Evolutionary conservation across 495 filamentous ascomycete genomes (phyloP).

Genomic region (Penicillium steckii): DNA sequence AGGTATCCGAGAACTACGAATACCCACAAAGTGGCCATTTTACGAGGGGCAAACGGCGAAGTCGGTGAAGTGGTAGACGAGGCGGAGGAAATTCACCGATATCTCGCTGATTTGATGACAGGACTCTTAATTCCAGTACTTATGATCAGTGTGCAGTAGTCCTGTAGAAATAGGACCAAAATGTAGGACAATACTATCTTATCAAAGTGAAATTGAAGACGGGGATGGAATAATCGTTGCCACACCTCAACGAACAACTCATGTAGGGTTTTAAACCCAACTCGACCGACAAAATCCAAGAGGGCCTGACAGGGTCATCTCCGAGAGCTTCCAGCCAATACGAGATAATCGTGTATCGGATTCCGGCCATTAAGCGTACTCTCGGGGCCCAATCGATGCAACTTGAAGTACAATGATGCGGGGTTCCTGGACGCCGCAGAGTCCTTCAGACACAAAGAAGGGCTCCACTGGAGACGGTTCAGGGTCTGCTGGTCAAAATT

Average conservation of each 20-base stretch:
- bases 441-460: neutral
- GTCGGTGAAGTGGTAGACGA: constrained; percentile 4
- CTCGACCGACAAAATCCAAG: constrained; percentile 17
- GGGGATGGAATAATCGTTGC: constrained; percentile 1
- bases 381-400: constrained; percentile 1
- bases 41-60: neutral
- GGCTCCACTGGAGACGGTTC: neutral
- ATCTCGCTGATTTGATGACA: neutral
- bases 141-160: too few relatives aligned
- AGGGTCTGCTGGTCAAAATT: neutral
- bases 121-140: neutral
- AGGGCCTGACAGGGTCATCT: constrained; percentile 6
- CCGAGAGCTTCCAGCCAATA: constrained; percentile 28
- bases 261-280: constrained; percentile 19
- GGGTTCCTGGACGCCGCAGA: constrained; percentile 13
- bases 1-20: constrained; percentile 42
- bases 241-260: neutral
- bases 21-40: constrained; percentile 38
- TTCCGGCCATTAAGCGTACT: constrained; percentile 12
- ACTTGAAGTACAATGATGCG: constrained; percentile 17
- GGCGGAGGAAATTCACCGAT: neutral
- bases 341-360: constrained; percentile 1
- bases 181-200: constrained; percentile 12
- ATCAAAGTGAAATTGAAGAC: neutral
- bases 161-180: neutral